A percentile compares a stretch with the other conserved stretches of the same genome.
Conservation (phyloP, 768 basidiomycete genomes). For the Leccinum subgranulosum region DNA sequence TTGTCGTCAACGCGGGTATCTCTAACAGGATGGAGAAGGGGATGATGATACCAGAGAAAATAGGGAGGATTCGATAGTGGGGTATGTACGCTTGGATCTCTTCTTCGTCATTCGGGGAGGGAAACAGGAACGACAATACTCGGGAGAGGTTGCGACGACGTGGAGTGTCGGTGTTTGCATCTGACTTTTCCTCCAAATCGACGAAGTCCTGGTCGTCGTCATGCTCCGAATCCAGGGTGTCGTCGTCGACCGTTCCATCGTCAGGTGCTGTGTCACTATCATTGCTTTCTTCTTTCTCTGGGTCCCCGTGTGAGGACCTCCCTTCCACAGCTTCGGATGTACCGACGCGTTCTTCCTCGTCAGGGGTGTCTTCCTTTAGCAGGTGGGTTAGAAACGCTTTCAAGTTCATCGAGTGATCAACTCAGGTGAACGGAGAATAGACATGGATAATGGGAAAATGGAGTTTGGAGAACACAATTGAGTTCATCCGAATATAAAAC, state of each 20-base stretch:
- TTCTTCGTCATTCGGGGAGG: constrained; percentile 22
- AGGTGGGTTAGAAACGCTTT: constrained; percentile 6
- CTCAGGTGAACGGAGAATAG: neutral
- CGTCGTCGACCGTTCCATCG: neutral
- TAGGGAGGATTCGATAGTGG: constrained; percentile 61
- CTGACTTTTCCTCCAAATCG: neutral
- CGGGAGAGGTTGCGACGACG: constrained; percentile 3
- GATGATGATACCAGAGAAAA: constrained; percentile 63
- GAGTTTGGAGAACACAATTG: neutral
- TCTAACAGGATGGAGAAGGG: constrained; percentile 81
- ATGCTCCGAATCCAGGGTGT: constrained; percentile 2
- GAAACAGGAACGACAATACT: constrained; percentile 11
- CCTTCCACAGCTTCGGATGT: neutral
- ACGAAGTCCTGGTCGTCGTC: constrained; percentile 11
- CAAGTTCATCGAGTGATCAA: constrained; percentile 11
- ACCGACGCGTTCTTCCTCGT: constrained; percentile 11
- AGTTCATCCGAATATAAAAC: neutral
- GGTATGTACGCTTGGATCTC: constrained; percentile 40
- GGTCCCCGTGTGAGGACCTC: neutral
- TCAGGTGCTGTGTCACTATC: neutral
- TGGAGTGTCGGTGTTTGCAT: neutral
- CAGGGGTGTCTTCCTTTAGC: constrained; percentile 11
- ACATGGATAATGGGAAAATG: constrained; percentile 9
- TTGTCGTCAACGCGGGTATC: constrained; percentile 75
- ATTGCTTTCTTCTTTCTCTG: neutral